Percentiles rank a stretch among this genome's conserved stretches.
Evolutionary conservation across 2,329 filamentous ascomycete species (phyloP).

Genomic region (Colletotrichum liriopes): DNA sequence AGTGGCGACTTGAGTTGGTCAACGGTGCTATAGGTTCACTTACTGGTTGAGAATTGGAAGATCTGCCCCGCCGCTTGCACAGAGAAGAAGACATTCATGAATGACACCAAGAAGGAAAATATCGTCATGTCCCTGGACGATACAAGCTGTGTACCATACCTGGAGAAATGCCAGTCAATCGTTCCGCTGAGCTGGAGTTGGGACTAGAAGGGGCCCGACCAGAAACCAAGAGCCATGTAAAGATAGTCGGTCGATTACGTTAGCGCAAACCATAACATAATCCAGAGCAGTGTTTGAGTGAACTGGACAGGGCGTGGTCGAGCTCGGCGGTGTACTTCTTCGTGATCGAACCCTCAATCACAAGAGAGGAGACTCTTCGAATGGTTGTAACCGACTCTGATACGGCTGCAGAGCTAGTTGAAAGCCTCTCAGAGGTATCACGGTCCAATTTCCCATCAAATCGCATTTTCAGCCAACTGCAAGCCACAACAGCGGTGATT

Average conservation of each 20-base stretch:
- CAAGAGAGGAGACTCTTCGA: conserved; percentile 59
- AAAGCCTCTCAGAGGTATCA: conserved; percentile 53
- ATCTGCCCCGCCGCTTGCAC: conserved; percentile 8
- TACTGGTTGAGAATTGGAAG: conserved; percentile 27
- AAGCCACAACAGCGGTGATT: conserved; percentile 57
- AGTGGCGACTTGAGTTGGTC: not conserved
- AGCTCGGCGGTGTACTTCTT: conserved; percentile 52
- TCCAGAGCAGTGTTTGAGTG: conserved; percentile 33
- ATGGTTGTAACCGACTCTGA: conserved; percentile 63
- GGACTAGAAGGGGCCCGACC: conserved; percentile 46
- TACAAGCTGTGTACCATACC: not conserved
- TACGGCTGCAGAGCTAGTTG: conserved; percentile 60
- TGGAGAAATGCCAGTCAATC: not conserved
- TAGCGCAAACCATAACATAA: conserved; percentile 48
- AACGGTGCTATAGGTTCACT: not conserved
- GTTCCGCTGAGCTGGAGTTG: not conserved
- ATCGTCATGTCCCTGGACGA: not conserved
- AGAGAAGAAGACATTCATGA: conserved; percentile 52
- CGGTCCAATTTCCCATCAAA: conserved; percentile 58
- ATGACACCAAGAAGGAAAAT: conserved; percentile 46
- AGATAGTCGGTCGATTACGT: conserved; percentile 52
- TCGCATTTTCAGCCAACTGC: conserved; percentile 61
- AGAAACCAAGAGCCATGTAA: conserved; percentile 54
- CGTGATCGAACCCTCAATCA: conserved; percentile 50
- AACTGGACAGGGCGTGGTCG: conserved; percentile 41